Evolutionary conservation across 2,329 filamentous ascomycete species (phyloP).

Genomic region (Botryosphaeria agaves): DNA sequence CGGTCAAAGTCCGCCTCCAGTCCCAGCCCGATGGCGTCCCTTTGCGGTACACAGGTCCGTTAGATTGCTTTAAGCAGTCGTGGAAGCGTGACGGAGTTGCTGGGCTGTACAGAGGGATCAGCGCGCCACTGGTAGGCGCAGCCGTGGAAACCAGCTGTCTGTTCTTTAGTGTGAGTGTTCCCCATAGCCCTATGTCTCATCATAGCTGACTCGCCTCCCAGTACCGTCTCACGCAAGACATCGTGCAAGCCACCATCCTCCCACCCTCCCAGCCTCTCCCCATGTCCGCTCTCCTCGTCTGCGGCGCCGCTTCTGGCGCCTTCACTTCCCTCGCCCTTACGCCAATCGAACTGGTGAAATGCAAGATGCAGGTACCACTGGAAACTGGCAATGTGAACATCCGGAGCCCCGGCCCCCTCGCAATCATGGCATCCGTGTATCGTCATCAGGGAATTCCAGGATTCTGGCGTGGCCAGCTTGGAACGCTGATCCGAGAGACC

Average conservation of each 20-base stretch:
- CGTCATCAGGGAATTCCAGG: constrained; percentile 65
- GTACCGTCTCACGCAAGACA: constrained; percentile 33
- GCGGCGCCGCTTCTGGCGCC: constrained; percentile 72
- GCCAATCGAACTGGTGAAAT: constrained; percentile 93
- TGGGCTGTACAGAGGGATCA: constrained; percentile 83
- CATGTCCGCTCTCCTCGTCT: constrained; percentile 56
- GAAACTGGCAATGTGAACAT: constrained; percentile 18
- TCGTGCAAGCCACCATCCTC: constrained; percentile 49
- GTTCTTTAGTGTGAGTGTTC: constrained; percentile 54
- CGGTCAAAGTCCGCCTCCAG: constrained; percentile 90
- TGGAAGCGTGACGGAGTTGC: constrained; percentile 60
- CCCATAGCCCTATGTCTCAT: not conserved
- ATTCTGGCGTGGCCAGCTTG: constrained; percentile 91
- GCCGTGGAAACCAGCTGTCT: constrained; percentile 83
- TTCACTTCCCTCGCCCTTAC: constrained; percentile 85
- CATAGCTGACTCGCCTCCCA: constrained; percentile 11
- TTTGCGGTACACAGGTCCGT: constrained; percentile 64
- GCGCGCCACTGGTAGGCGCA: constrained; percentile 75
- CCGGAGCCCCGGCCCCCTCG: constrained; percentile 43
- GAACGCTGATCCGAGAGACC: constrained; percentile 84
- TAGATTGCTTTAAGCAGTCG: constrained; percentile 88
- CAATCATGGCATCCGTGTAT: constrained; percentile 64
- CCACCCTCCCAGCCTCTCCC: constrained; percentile 40
- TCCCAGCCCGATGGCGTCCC: constrained; percentile 80
- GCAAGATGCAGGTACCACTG: constrained; percentile 77